phyloP scores from a whole-genome alignment of 305 asterid species.

The Fraxinus velutina region DNA sequence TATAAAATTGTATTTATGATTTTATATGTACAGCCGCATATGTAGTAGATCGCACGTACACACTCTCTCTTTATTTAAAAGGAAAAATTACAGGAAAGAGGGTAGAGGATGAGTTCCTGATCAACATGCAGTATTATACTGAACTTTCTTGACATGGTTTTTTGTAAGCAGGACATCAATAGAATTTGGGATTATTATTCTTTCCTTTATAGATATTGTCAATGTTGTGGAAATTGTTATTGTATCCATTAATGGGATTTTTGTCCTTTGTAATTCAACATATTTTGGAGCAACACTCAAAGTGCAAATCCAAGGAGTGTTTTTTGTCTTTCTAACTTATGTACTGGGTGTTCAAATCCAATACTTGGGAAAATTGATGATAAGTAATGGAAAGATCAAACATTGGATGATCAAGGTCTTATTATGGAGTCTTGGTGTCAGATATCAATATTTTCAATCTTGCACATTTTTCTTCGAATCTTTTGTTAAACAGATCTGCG shows the following conservation, averaged over 20 bases:
- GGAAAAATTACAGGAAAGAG: not conserved
- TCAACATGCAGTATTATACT: not conserved
- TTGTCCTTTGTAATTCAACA: not conserved
- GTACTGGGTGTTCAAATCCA: not conserved
- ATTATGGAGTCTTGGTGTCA: not conserved
- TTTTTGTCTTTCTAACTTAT: not conserved
- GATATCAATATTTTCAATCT: not conserved
- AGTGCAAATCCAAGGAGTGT: not conserved
- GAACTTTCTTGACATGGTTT: not conserved
- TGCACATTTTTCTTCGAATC: not conserved
- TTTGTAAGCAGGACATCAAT: not conserved
- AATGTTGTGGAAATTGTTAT: not conserved
- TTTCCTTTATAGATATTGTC: not conserved
- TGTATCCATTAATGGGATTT: not conserved
- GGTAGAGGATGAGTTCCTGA: not conserved
- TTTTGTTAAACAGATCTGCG: not conserved
- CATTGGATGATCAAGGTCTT: slow-evolving; percentile 2
- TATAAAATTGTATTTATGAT: not conserved
- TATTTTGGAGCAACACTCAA: not conserved
- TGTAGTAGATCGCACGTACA: not conserved
- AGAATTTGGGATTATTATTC: not conserved
- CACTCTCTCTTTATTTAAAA: not conserved
- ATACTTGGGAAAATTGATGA: not conserved
- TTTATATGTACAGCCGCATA: not conserved
- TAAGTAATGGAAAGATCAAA: not conserved